Evolutionary conservation across 306 rosid genomes (phyloP), one percentile per base, ranked within the genome.

Genomic region (Datisca glomerata): DNA sequence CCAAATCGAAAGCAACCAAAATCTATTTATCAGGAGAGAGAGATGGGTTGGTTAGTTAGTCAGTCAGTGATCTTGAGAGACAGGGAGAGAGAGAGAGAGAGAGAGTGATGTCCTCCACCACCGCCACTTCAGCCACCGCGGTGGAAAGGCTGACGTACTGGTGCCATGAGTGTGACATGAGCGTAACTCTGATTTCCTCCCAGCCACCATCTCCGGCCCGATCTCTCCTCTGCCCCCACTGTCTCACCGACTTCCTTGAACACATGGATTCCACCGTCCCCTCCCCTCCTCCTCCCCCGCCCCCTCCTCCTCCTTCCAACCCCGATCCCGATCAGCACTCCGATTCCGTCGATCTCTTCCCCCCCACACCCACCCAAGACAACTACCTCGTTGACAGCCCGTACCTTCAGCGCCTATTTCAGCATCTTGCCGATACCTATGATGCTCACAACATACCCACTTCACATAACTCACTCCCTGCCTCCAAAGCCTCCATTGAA

Each of bases 81-180:
- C 10, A 7, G 44, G 20, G 8, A n/a, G 29, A 43, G 18, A 16
- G 24, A 21, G 2, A 13, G 12, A 11, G 14, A 24, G 21, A 5
- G 23, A 45, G n/a, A 24, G 41, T 31, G 17, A 64, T 46, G 58
- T 42, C 53, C 21, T 49, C 51, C 32, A 18, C 57, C 40, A 3
- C 43, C 55, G 13, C 49, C 51, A 32, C 41, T 37, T 16, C 35
- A n/a, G n/a, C 47, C n/a, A 6, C 45, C 41, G 17, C 51, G 21
- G 36, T 54, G 18, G 43, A 74, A 39, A 24, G 61, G 6, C 76
- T 69, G 46, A 78, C 85, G 0, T 85, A 72, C 70, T 85, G 96
- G 96, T 85, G 96, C 63, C 96, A 85, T 47, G 85, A 77, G 50
- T 85, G 96, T 58, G 96, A 85, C 51, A 78, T 85, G 93, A 85